Percentiles rank a stretch among this genome's conserved stretches.
Conservation (phyloP, 1,284 basidiomycete species). For the Amylostereum areolatum region DNA sequence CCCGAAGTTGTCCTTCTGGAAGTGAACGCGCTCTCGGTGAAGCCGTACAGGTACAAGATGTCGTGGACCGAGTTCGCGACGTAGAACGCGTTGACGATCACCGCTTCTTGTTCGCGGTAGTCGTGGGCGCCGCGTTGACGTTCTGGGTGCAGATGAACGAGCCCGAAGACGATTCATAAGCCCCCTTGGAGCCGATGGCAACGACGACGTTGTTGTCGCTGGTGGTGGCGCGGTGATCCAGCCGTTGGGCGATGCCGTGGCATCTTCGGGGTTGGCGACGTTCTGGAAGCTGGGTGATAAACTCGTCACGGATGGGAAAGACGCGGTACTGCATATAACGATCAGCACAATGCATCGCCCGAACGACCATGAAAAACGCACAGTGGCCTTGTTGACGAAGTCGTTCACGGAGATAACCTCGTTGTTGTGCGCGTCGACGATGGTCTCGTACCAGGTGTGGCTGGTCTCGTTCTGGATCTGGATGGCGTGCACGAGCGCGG, state of each 20-base stretch:
- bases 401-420: slow-evolving; percentile 51
- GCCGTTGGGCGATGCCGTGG: slow-evolving; percentile 36
- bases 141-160: slow-evolving; percentile 33
- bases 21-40: slow-evolving; percentile 36
- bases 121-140: slow-evolving; percentile 19
- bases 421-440: slow-evolving; percentile 52
- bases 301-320: slow-evolving; percentile 34
- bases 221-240: slow-evolving; percentile 34
- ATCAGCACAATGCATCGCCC: slow-evolving; percentile 7
- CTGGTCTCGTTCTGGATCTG: slow-evolving; percentile 49
- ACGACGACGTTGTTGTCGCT: slow-evolving; percentile 44
- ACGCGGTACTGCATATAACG: slow-evolving; percentile 34
- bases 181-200: slow-evolving; percentile 30
- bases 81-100: slow-evolving; percentile 55
- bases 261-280: slow-evolving; percentile 36
- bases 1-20: slow-evolving; percentile 38
- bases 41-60: slow-evolving; percentile 36
- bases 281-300: slow-evolving; percentile 31
- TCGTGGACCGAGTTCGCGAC: slow-evolving; percentile 45
- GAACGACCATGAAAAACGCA: slow-evolving; percentile 19
- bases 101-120: slow-evolving; percentile 37
- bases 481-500: slow-evolving; percentile 47
- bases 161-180: slow-evolving; percentile 24
- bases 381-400: slow-evolving; percentile 41
- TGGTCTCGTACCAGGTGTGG: slow-evolving; percentile 59